Conservation (phyloP, 495 filamentous ascomycete species). For the Hypoxylon fragiforme region DNA sequence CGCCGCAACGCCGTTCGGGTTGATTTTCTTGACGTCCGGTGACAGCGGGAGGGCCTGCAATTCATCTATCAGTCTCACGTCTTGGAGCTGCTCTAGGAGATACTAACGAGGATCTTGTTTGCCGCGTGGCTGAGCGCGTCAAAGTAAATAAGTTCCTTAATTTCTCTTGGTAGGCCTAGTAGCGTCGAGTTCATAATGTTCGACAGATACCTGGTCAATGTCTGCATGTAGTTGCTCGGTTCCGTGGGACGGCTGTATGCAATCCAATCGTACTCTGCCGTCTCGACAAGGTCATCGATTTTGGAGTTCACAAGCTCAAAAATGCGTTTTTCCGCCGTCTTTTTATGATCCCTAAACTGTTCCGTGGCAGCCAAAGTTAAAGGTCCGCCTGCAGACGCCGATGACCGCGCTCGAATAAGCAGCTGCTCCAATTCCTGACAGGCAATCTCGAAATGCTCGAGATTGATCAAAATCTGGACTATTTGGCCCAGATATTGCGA, state of each 20-base stretch:
- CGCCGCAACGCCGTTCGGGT: slow-evolving; percentile 78
- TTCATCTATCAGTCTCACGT: background rate
- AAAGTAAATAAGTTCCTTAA: slow-evolving; percentile 97
- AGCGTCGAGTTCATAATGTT: slow-evolving; percentile 96
- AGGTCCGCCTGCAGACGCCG: slow-evolving; percentile 71
- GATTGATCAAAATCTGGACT: slow-evolving; percentile 95
- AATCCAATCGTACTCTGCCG: slow-evolving; percentile 96
- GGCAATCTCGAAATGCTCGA: slow-evolving; percentile 94
- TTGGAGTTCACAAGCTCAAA: slow-evolving; percentile 99
- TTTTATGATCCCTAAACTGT: slow-evolving; percentile 85
- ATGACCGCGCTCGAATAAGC: slow-evolving; percentile 77
- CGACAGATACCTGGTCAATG: slow-evolving; percentile 86
- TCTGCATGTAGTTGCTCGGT: slow-evolving; percentile 90
- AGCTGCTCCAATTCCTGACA: slow-evolving; percentile 85
- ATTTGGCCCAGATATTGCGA: slow-evolving; percentile 97
- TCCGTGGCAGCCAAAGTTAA: slow-evolving; percentile 79
- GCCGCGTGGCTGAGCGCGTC: slow-evolving; percentile 91
- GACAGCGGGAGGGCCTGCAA: slow-evolving; percentile 77
- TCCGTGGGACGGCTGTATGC: slow-evolving; percentile 64
- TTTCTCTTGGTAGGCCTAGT: slow-evolving; percentile 86
- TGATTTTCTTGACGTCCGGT: slow-evolving; percentile 78
- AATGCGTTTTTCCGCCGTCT: slow-evolving; percentile 94
- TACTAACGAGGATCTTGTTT: slow-evolving; percentile 74
- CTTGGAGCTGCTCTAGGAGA: background rate
- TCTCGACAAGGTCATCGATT: slow-evolving; percentile 96